Conservation (phyloP, 169 alveolate genomes). For the Cryptosporidium meleagridis region DNA sequence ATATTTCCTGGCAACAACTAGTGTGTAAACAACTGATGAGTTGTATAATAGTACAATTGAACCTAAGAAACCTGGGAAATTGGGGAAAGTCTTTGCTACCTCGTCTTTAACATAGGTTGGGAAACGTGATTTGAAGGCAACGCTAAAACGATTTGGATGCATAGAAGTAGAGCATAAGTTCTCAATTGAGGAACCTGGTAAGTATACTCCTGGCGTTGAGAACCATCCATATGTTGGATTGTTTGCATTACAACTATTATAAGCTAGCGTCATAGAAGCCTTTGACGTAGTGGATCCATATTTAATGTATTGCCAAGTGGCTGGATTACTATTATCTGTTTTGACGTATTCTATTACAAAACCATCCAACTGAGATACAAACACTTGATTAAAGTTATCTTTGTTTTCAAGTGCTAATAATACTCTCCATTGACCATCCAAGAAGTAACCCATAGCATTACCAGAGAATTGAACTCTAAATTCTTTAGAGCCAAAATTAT, state of each 20-base stretch:
- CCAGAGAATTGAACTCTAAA: constrained; percentile 4
- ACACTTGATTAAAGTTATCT: constrained; percentile 33
- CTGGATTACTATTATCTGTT: background rate
- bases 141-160: constrained; percentile 24
- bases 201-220: background rate
- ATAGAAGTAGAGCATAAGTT: constrained; percentile 34
- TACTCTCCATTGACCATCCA: constrained; percentile 19
- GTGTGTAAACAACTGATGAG: constrained; percentile 37
- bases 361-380: constrained; percentile 7
- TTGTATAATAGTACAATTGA: constrained; percentile 43
- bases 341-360: constrained; percentile 2
- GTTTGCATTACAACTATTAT: background rate
- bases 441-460: constrained; percentile 3
- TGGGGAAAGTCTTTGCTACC: constrained; percentile 32
- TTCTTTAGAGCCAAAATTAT: background rate
- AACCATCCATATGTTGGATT: background rate
- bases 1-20: constrained; percentile 56
- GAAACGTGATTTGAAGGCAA: constrained; percentile 1
- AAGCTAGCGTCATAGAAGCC: background rate
- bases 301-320: constrained; percentile 5
- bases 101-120: constrained; percentile 19
- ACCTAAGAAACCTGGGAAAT: constrained; percentile 56
- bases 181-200: constrained; percentile 38
- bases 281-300: constrained; percentile 18
- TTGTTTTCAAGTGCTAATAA: constrained; percentile 2